Evolutionary conservation across 768 basidiomycete species (phyloP).

Genomic region (Lentinula boryana): DNA sequence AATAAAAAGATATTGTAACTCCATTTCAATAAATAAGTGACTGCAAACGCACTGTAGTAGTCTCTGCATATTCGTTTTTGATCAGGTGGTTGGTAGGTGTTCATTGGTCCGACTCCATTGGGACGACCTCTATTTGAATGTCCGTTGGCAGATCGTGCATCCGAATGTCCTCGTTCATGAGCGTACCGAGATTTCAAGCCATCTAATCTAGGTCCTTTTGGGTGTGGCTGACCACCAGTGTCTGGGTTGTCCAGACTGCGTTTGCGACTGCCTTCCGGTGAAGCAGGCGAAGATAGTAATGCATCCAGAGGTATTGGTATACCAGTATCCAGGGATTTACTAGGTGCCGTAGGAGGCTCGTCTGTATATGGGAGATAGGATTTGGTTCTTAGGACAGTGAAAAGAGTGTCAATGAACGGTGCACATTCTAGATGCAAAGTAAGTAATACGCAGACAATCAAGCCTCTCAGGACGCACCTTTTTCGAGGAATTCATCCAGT

Average conservation of each 20-base stretch:
- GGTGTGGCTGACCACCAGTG: constrained; percentile 47
- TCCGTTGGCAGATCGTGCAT: constrained; percentile 30
- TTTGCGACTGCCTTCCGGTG: constrained; percentile 57
- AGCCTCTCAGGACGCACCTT: constrained; percentile 43
- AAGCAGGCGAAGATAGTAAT: constrained; percentile 37
- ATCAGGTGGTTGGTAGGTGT: constrained; percentile 64
- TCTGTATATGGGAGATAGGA: constrained; percentile 75
- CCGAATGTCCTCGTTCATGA: constrained; percentile 29
- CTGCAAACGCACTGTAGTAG: constrained; percentile 73
- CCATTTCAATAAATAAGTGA: not conserved
- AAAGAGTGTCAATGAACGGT: constrained; percentile 80
- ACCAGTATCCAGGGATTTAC: constrained; percentile 49
- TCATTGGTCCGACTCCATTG: constrained; percentile 28
- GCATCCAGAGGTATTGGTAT: constrained; percentile 78
- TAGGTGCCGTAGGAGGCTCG: constrained; percentile 34
- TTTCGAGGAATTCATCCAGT: constrained; percentile 90
- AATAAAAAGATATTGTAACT: constrained; percentile 8
- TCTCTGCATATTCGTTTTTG: constrained; percentile 79
- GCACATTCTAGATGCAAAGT: constrained; percentile 43
- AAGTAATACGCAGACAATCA: constrained; percentile 10
- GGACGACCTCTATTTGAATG: constrained; percentile 35
- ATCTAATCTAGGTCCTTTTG: constrained; percentile 73
- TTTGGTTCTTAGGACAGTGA: constrained; percentile 78
- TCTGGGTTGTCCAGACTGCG: constrained; percentile 61
- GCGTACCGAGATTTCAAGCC: constrained; percentile 62